phyloP scores from a whole-genome alignment of 2,329 filamentous ascomycete species.

The Botrytis sinoallii region DNA sequence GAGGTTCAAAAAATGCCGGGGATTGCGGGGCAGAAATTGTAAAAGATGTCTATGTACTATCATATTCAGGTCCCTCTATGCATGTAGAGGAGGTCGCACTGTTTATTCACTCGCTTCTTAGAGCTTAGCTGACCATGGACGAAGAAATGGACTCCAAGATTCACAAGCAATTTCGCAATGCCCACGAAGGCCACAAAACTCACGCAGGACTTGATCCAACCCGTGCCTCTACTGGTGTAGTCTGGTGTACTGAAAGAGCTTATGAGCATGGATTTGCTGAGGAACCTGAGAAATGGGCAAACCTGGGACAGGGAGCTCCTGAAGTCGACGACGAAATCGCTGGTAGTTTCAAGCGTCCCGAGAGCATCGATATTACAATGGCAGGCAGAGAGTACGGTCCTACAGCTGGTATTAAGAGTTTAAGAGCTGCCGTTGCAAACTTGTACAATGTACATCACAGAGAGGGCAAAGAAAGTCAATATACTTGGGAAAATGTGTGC shows the following conservation, averaged over 20 bases:
- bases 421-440: conserved; percentile 83
- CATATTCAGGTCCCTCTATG: not conserved
- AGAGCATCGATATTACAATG: conserved; percentile 72
- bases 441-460: conserved; percentile 94
- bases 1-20: not conserved
- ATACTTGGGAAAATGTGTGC: conserved; percentile 96
- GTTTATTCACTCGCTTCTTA: not conserved
- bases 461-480: conserved; percentile 80
- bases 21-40: conserved; percentile 1
- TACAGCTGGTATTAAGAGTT: conserved; percentile 87
- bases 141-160: conserved; percentile 78
- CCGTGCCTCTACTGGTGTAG: conserved; percentile 86
- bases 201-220: conserved; percentile 88
- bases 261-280: conserved; percentile 86
- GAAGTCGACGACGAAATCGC: conserved; percentile 92
- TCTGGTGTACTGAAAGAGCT: conserved; percentile 88
- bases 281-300: conserved; percentile 80
- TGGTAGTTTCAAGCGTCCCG: conserved; percentile 81
- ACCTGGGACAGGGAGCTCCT: conserved; percentile 88
- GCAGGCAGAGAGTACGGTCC: conserved; percentile 86
- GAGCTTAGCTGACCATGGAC: not conserved
- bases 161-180: conserved; percentile 83
- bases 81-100: not conserved
- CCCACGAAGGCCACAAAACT: conserved; percentile 85
- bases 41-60: not conserved